Evolutionary conservation across 139 green algal species (phyloP).

Genomic region (Desmodesmus armatus): DNA sequence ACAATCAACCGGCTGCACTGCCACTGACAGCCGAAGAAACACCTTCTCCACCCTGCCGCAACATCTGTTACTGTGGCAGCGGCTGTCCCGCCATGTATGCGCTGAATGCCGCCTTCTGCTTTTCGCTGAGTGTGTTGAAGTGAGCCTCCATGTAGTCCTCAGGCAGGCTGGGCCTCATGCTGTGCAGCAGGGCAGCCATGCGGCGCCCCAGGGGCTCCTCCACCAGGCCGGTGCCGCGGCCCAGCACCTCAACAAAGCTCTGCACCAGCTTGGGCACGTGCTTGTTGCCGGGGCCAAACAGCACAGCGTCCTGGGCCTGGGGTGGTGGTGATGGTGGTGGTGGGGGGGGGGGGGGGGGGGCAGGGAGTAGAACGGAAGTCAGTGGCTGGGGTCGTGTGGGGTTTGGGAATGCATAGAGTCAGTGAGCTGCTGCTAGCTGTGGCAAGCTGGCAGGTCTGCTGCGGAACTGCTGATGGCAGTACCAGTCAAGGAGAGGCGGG

Average conservation of each 20-base stretch:
- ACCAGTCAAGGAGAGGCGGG: no score
- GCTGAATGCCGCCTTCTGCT: conserved; percentile 46
- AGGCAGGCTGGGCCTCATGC: conserved; percentile 45
- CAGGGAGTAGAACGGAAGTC: neutral
- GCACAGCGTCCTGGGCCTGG: conserved; percentile 51
- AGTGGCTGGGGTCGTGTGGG: neutral
- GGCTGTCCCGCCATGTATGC: conserved; percentile 33
- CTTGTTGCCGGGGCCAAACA: conserved; percentile 61
- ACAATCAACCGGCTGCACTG: neutral
- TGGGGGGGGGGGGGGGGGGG: no score
- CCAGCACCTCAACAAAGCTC: conserved; percentile 59
- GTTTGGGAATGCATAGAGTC: neutral
- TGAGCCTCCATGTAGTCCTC: conserved; percentile 11
- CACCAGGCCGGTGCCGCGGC: conserved; percentile 59
- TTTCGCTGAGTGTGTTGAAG: conserved; percentile 24
- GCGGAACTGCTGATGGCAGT: no score
- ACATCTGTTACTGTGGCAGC: conserved; percentile 12
- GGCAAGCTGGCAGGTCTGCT: no score
- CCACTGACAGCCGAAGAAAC: neutral
- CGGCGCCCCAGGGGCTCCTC: conserved; percentile 36
- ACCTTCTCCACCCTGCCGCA: neutral
- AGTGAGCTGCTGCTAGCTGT: no score
- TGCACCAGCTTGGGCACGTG: conserved; percentile 67
- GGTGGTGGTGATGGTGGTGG: no score
- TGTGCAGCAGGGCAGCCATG: conserved; percentile 68